Percentiles rank a stretch among this genome's conserved stretches.
phyloP scores from a whole-genome alignment of 805 yeast species.

The Candida germanica region DNA sequence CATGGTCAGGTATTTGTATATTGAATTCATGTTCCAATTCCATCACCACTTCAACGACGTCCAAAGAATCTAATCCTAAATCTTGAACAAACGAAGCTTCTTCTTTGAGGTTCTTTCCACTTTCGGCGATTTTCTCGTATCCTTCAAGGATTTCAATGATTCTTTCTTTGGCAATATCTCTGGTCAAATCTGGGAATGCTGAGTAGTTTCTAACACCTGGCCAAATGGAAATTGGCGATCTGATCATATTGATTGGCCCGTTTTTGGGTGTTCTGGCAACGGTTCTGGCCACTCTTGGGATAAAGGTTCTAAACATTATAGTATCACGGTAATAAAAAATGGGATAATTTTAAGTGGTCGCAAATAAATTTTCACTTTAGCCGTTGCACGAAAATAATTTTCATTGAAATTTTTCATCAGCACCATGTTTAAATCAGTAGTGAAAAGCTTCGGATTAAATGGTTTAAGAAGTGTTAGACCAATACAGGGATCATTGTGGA shows the following conservation, averaged over 20 bases:
- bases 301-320: neutral
- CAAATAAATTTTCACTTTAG: constrained; percentile 2
- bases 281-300: neutral
- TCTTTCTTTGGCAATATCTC: constrained; percentile 61
- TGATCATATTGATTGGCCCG: constrained; percentile 12
- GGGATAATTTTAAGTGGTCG: constrained; percentile 7
- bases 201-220: constrained; percentile 48
- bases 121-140: constrained; percentile 49
- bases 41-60: constrained; percentile 46
- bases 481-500: too few relatives aligned
- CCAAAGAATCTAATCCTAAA: constrained; percentile 46
- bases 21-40: constrained; percentile 47
- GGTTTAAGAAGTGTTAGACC: too few relatives aligned
- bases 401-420: constrained; percentile 8
- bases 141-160: constrained; percentile 63
- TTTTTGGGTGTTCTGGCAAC: constrained; percentile 2
- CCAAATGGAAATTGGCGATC: constrained; percentile 8
- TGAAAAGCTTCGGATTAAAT: too few relatives aligned
- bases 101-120: constrained; percentile 35
- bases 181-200: constrained; percentile 57
- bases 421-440: constrained; percentile 12
- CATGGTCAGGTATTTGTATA: constrained; percentile 46
- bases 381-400: constrained; percentile 1
- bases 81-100: constrained; percentile 35
- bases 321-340: constrained; percentile 7